Conservation (phyloP, 2,329 filamentous ascomycete genomes). For the Fusarium globosum region DNA sequence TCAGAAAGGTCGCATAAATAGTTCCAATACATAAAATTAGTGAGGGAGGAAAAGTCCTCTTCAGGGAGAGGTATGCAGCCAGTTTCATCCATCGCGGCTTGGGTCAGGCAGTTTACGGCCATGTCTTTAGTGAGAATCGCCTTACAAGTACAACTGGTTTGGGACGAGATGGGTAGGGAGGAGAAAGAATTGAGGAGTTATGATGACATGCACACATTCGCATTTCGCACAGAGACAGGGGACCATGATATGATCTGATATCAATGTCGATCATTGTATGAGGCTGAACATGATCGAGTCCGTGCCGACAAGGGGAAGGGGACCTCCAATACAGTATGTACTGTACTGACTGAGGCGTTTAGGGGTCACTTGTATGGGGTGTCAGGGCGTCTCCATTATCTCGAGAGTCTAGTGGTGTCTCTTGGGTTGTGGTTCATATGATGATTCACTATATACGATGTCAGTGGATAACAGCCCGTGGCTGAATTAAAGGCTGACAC, state of each 20-base stretch:
- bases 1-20: constrained; percentile 10
- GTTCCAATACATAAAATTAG: constrained; percentile 7
- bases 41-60: not conserved
- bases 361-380: constrained; percentile 10
- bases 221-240: not conserved
- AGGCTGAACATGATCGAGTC: not conserved
- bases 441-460: not conserved
- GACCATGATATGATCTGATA: not conserved
- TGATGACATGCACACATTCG: not conserved
- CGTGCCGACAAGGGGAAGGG: not conserved
- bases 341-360: constrained; percentile 4
- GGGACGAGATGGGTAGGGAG: not conserved
- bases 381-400: not conserved
- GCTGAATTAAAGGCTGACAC: constrained; percentile 31
- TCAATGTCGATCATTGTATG: not conserved
- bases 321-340: not conserved
- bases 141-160: not conserved
- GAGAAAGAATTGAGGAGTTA: not conserved
- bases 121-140: not conserved
- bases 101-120: constrained; percentile 1
- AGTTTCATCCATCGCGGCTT: constrained; percentile 10
- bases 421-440: not conserved
- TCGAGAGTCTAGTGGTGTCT: not conserved
- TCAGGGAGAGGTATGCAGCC: constrained; percentile 18
- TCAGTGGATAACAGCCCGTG: not conserved